Conservation (phyloP, 306 rosid species). For the Boehmeria nivea region DNA sequence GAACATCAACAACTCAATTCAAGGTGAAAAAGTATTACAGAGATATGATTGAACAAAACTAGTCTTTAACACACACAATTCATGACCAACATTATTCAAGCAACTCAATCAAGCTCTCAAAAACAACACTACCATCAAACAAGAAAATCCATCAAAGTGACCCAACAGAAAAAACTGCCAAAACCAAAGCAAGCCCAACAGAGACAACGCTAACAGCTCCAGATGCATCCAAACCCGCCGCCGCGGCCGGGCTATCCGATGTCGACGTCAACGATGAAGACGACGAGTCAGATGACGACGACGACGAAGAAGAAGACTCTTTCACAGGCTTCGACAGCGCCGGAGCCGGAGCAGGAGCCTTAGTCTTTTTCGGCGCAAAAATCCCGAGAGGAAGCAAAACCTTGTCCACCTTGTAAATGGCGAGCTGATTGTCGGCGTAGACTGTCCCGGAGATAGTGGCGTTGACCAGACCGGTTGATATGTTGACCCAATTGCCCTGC, state of each 20-base stretch:
- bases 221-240: background rate
- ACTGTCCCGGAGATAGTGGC: conserved; percentile 53
- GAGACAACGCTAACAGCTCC: no score
- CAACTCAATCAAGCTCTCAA: no score
- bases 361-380: conserved; percentile 39
- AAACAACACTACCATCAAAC: no score
- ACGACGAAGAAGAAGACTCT: background rate
- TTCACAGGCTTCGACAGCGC: conserved; percentile 33
- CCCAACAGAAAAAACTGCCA: no score
- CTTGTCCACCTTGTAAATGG: conserved; percentile 45
- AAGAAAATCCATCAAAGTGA: no score
- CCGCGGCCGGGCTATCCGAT: no score
- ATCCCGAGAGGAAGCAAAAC: conserved; percentile 64
- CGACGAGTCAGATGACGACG: background rate
- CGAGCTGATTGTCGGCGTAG: conserved; percentile 44
- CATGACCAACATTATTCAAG: no score
- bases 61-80: no score
- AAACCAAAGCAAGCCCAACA: conserved; percentile 20
- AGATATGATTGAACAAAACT: no score
- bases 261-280: background rate
- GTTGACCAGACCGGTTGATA: conserved; percentile 55
- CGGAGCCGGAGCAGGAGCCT: conserved; percentile 35
- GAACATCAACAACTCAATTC: no score
- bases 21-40: no score
- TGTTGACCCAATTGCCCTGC: no score